These are phyloP conservation scores for Petasospora fabianii DNA, from an alignment of 1,139 yeast genomes.

Conservation along the genomic window DNA sequence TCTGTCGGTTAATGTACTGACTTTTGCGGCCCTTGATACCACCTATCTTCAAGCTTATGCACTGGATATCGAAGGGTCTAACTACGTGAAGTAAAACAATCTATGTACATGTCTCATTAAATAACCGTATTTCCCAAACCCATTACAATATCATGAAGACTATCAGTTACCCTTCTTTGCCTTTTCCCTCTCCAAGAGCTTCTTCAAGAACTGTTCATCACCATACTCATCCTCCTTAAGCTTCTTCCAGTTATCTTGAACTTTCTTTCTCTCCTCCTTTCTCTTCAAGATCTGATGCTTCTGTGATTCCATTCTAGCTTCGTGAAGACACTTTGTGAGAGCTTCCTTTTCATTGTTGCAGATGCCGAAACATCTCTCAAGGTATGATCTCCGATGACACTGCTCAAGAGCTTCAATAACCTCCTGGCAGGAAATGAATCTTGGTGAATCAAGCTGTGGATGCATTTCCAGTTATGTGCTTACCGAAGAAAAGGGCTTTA, in stretches of 20 bases:
- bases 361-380: slow-evolving; percentile 73
- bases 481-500: no score
- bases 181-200: slow-evolving; percentile 48
- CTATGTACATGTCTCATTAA: slow-evolving; percentile 10
- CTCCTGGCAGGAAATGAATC: slow-evolving; percentile 60
- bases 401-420: slow-evolving; percentile 85
- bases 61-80: no score
- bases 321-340: slow-evolving; percentile 72
- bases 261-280: slow-evolving; percentile 50
- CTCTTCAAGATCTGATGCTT: slow-evolving; percentile 57
- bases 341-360: slow-evolving; percentile 86
- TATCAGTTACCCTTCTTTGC: slow-evolving; percentile 20
- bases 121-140: not conserved
- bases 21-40: not conserved
- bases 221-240: slow-evolving; percentile 79
- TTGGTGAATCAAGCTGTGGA: slow-evolving; percentile 40
- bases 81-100: no score
- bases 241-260: slow-evolving; percentile 55
- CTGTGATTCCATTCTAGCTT: slow-evolving; percentile 67
- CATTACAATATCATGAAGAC: not conserved
- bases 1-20: slow-evolving; percentile 1
- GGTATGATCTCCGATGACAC: slow-evolving; percentile 73
- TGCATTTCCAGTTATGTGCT: slow-evolving; percentile 32
- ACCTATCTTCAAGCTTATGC: not conserved
- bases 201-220: slow-evolving; percentile 66